These are phyloP conservation scores for Paecilomyces sp. DNA, from an alignment of 2,329 filamentous ascomycete genomes.

Conservation along the genomic window DNA sequence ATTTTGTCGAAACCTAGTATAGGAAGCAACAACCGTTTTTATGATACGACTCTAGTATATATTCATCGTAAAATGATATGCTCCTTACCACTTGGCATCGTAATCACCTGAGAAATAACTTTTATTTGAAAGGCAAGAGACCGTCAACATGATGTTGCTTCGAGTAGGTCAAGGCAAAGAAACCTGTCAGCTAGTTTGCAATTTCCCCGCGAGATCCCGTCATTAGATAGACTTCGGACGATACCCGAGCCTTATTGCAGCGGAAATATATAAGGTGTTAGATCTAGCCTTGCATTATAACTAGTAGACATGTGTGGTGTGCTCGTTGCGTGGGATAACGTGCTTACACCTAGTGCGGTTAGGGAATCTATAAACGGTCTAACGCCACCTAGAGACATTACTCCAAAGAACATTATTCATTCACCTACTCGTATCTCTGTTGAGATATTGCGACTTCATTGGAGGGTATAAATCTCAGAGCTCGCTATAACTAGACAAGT, in stretches of 20 bases:
- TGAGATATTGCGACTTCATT: too few relatives aligned
- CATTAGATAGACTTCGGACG: neutral
- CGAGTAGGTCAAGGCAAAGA: neutral
- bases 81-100: neutral
- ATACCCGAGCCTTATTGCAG: neutral
- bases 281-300: neutral
- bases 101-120: too few relatives aligned
- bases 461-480: too few relatives aligned
- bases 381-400: too few relatives aligned
- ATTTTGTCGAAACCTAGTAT: neutral
- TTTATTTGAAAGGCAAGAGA: too few relatives aligned
- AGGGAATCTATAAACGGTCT: neutral
- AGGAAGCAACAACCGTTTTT: neutral
- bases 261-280: neutral
- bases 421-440: too few relatives aligned
- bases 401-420: too few relatives aligned
- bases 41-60: neutral
- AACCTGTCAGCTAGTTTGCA: neutral
- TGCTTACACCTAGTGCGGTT: neutral
- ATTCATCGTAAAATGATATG: neutral
- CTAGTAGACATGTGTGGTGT: neutral
- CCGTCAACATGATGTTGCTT: neutral
- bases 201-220: neutral
- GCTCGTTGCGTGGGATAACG: neutral
- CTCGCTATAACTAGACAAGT: too few relatives aligned